Conservation (phyloP, 176 grass and related monocot genomes). For the Calamus simplicifolius region DNA sequence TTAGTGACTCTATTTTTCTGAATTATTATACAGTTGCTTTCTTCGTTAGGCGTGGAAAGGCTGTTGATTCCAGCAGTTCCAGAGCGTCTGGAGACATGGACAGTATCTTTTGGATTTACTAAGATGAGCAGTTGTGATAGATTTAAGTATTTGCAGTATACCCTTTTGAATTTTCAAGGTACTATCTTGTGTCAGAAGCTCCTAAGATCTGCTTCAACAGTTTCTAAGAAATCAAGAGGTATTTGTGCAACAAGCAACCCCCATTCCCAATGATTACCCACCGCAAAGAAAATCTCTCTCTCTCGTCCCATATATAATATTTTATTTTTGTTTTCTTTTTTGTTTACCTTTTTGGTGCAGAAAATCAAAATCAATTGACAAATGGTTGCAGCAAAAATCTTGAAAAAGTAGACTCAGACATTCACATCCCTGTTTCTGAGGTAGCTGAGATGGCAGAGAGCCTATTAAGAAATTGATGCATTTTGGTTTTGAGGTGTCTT, state of each 20-base stretch:
- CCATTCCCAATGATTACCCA: too few species aligned
- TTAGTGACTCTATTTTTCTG: neutral
- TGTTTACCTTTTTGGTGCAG: neutral
- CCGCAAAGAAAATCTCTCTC: neutral
- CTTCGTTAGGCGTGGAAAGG: slow-evolving; percentile 6
- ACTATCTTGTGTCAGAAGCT: slow-evolving; percentile 11
- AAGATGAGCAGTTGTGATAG: slow-evolving; percentile 4
- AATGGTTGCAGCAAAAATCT: neutral
- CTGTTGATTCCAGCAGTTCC: slow-evolving; percentile 8
- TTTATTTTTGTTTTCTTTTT: neutral
- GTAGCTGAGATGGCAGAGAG: neutral
- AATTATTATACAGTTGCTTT: slow-evolving; percentile 10
- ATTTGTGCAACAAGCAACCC: neutral
- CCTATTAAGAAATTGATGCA: neutral
- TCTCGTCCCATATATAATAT: neutral
- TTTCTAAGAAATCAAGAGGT: neutral
- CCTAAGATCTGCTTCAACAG: neutral
- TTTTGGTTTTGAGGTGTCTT: neutral
- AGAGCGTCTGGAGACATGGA: slow-evolving; percentile 7
- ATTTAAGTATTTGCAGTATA: slow-evolving; percentile 2
- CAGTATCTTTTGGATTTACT: slow-evolving; percentile 4
- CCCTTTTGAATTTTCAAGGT: slow-evolving; percentile 11
- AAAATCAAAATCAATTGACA: neutral
- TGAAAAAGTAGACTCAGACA: neutral
- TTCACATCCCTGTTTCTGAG: neutral